Conservation (phyloP, 257 asterid genomes). For the Solanum okadae region DNA sequence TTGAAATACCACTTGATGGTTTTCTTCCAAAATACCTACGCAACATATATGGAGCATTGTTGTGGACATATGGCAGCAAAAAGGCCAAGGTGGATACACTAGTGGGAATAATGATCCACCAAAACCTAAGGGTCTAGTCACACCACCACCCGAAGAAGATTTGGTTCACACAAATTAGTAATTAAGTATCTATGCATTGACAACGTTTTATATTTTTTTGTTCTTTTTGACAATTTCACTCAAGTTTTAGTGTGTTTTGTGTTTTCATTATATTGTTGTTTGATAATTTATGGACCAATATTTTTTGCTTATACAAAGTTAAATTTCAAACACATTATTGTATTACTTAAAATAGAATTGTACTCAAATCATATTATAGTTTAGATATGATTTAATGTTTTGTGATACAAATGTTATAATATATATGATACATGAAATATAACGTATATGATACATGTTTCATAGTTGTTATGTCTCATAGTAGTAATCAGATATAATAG, state of each 20-base stretch:
- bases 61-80: not conserved
- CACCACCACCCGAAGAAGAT: not conserved
- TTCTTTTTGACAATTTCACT: too few species aligned
- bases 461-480: not conserved
- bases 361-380: too few species aligned
- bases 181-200: not conserved
- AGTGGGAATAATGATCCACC: not conserved
- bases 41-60: not conserved
- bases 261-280: too few species aligned
- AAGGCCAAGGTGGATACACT: not conserved
- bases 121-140: not conserved
- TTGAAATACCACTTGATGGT: not conserved
- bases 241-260: not conserved
- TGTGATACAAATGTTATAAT: too few species aligned
- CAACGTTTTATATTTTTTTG: too few species aligned
- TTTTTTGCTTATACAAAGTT: too few species aligned
- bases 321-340: not conserved
- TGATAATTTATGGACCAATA: not conserved
- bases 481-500: too few species aligned
- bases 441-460: not conserved
- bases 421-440: too few species aligned
- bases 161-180: too few species aligned
- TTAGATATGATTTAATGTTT: too few species aligned
- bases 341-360: not conserved
- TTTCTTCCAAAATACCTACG: not conserved